phyloP scores from a whole-genome alignment of 2,329 filamentous ascomycete species.

The Magnaporthiopsis poae region DNA sequence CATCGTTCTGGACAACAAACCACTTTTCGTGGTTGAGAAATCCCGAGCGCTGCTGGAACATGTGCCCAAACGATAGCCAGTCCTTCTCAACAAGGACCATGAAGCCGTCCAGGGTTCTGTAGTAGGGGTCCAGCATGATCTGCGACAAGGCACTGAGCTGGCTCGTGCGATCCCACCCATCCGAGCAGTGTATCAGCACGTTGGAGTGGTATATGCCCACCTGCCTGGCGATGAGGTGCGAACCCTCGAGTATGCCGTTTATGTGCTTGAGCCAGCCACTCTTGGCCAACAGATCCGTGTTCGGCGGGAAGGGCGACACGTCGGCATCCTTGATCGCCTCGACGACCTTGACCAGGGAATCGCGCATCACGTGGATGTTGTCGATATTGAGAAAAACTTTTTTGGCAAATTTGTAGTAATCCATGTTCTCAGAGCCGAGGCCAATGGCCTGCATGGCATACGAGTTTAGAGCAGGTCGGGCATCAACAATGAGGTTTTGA shows the following conservation, averaged over 20 bases:
- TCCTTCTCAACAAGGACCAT: conserved; percentile 93
- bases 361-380: conserved; percentile 97
- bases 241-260: conserved; percentile 70
- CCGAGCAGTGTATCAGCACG: conserved; percentile 92
- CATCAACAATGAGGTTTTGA: conserved; percentile 89
- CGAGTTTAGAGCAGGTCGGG: conserved; percentile 85
- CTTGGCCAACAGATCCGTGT: conserved; percentile 66
- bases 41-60: conserved; percentile 88
- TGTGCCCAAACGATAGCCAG: conserved; percentile 94
- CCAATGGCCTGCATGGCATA: conserved; percentile 89
- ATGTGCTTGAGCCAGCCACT: conserved; percentile 92
- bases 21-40: conserved; percentile 84
- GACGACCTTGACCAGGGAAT: conserved; percentile 76
- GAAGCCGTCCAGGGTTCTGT: conserved; percentile 86
- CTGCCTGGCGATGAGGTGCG: conserved; percentile 72
- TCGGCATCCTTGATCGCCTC: conserved; percentile 90
- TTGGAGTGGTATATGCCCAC: conserved; percentile 89
- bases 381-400: conserved; percentile 93
- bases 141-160: conserved; percentile 87
- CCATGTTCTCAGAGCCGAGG: conserved; percentile 93
- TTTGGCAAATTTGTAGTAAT: conserved; percentile 83
- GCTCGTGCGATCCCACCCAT: conserved; percentile 95
- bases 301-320: conserved; percentile 71
- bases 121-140: conserved; percentile 90
- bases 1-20: conserved; percentile 81